Evolutionary conservation across 805 yeast species (phyloP).

Genomic region (Metschnikowia similis): DNA sequence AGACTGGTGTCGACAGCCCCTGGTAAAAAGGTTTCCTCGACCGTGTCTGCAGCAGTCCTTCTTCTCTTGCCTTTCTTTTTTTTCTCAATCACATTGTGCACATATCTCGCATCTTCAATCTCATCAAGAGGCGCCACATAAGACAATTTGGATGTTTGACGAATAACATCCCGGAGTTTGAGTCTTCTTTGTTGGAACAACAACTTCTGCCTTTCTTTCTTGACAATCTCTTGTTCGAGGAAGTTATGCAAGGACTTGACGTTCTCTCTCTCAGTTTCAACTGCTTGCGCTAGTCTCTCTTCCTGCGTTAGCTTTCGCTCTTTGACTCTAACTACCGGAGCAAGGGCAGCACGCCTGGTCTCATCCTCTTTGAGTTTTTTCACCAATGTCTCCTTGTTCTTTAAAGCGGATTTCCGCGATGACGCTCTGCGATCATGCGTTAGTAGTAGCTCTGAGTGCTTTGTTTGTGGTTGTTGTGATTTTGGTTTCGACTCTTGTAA

Average conservation of each 20-base stretch:
- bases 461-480: conserved; percentile 22
- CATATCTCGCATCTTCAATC: conserved; percentile 43
- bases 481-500: conserved; percentile 21
- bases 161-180: conserved; percentile 55
- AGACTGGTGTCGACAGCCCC: conserved; percentile 27
- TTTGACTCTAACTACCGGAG: conserved; percentile 39
- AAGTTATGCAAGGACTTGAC: conserved; percentile 68
- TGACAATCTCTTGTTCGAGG: conserved; percentile 77
- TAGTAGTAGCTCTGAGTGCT: conserved; percentile 49
- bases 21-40: conserved; percentile 28
- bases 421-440: conserved; percentile 62
- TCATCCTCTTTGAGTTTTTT: conserved; percentile 68
- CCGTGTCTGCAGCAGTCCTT: conserved; percentile 26
- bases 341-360: conserved; percentile 46
- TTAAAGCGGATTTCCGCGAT: conserved; percentile 70
- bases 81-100: conserved; percentile 29
- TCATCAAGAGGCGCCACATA: conserved; percentile 64
- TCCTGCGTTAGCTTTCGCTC: conserved; percentile 61
- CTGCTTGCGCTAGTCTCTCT: conserved; percentile 75
- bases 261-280: conserved; percentile 78
- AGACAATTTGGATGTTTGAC: conserved; percentile 46
- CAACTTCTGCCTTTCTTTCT: conserved; percentile 73
- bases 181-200: conserved; percentile 61
- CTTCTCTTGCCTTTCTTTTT: conserved; percentile 44
- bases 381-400: conserved; percentile 71